Evolutionary conservation across 805 yeast species (phyloP).

Genomic region (Pichia nakasei): DNA sequence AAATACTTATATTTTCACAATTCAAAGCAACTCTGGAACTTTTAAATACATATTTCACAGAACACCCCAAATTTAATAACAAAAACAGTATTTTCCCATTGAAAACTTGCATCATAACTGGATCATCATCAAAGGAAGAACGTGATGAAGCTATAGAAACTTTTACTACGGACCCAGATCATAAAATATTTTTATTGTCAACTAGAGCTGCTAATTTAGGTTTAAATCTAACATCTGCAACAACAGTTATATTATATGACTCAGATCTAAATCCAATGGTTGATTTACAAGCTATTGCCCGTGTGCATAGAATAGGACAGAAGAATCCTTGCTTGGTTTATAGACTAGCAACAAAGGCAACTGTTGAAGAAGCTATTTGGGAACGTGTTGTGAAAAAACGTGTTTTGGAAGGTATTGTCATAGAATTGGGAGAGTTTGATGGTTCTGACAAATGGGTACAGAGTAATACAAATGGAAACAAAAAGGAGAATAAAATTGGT

Average conservation of each 20-base stretch:
- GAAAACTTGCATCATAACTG: conserved; percentile 39
- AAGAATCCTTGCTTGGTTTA: conserved; percentile 72
- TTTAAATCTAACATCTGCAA: conserved; percentile 76
- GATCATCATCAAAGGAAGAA: conserved; percentile 55
- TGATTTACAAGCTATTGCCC: conserved; percentile 91
- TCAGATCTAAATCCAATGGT: conserved; percentile 98
- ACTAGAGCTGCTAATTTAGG: conserved; percentile 97
- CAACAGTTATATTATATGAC: conserved; percentile 82
- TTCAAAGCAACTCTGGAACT: conserved; percentile 84
- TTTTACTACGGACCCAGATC: conserved; percentile 34
- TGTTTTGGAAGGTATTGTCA: conserved; percentile 65
- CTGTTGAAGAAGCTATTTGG: conserved; percentile 77
- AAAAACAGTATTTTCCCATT: conserved; percentile 31
- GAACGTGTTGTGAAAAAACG: conserved; percentile 76
- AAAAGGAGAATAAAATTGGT: background rate
- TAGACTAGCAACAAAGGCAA: conserved; percentile 65
- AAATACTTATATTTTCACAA: conserved; percentile 77
- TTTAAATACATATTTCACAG: conserved; percentile 60
- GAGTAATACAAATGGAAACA: conserved; percentile 1
- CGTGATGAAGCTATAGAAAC: conserved; percentile 54
- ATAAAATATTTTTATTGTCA: conserved; percentile 60
- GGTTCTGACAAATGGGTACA: conserved; percentile 18
- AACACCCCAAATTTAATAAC: conserved; percentile 12
- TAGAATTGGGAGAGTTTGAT: conserved; percentile 54
- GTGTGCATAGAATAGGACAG: conserved; percentile 93